A percentile compares a stretch with the other conserved stretches of the same genome.
phyloP scores from a whole-genome alignment of 805 yeast species.

The Yarrowia divulgata region DNA sequence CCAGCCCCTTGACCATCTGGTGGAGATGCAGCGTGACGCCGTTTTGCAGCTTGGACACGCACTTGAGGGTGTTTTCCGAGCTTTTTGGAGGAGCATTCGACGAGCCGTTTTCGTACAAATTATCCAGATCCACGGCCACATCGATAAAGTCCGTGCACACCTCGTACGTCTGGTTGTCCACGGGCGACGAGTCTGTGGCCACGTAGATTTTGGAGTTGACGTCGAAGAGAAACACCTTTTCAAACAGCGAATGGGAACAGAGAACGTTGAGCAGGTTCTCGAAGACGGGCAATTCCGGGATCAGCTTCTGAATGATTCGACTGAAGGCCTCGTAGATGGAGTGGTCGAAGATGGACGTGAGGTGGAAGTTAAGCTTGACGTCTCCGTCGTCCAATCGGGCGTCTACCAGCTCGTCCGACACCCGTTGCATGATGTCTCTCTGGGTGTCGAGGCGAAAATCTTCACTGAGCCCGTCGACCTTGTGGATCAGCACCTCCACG shows the following conservation, averaged over 20 bases:
- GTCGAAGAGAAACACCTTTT: conserved; percentile 91
- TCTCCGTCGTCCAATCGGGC: conserved; percentile 77
- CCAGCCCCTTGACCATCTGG: conserved; percentile 92
- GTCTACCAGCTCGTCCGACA: conserved; percentile 90
- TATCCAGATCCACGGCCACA: conserved; percentile 84
- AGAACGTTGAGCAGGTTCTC: conserved; percentile 89
- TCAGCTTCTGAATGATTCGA: conserved; percentile 87
- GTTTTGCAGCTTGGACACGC: conserved; percentile 78
- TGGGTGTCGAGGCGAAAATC: conserved; percentile 95
- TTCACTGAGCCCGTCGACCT: conserved; percentile 93
- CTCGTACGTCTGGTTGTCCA: conserved; percentile 93
- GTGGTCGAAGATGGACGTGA: conserved; percentile 94
- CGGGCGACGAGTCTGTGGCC: conserved; percentile 95
- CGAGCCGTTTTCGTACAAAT: conserved; percentile 46
- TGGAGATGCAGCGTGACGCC: conserved; percentile 84
- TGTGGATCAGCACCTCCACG: conserved; percentile 92
- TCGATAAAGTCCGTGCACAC: conserved; percentile 98
- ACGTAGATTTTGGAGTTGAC: conserved; percentile 91
- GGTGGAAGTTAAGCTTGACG: conserved; percentile 86
- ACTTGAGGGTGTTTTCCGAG: conserved; percentile 57
- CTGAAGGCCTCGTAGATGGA: conserved; percentile 95
- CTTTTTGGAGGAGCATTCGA: conserved; percentile 21
- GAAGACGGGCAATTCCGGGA: conserved; percentile 84
- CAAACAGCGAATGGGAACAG: conserved; percentile 88
- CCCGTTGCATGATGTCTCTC: conserved; percentile 94